Percentiles rank a stretch among this genome's conserved stretches.
These are phyloP conservation scores for Alternaria tenuissima DNA, from an alignment of 2,329 filamentous ascomycete genomes.

Conservation along the genomic window DNA sequence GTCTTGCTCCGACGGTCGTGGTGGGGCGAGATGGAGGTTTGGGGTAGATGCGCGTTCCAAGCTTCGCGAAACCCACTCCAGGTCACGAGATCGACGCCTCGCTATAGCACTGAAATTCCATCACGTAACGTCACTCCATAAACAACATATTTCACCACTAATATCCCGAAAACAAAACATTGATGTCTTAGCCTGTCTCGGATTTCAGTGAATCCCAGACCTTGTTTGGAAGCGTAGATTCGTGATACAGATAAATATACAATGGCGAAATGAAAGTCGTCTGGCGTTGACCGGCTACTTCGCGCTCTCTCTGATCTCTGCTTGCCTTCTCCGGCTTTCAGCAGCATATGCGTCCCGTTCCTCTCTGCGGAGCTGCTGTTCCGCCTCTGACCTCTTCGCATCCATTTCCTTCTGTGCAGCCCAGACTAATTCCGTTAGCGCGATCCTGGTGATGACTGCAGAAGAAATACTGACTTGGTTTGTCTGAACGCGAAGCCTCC, in stretches of 20 bases:
- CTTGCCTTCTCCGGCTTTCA: constrained; percentile 43
- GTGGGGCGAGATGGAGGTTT: constrained; percentile 24
- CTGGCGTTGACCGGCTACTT: constrained; percentile 21
- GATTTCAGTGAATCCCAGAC: background rate
- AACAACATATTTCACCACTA: background rate
- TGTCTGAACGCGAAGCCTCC: constrained; percentile 88
- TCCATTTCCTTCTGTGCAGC: constrained; percentile 46
- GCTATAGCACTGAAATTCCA: background rate
- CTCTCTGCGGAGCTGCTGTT: constrained; percentile 38
- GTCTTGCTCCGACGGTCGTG: constrained; percentile 25
- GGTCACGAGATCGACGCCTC: constrained; percentile 32
- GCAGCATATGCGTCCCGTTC: constrained; percentile 43
- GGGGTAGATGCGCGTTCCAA: constrained; percentile 27
- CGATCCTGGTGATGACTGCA: background rate
- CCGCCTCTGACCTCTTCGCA: constrained; percentile 36
- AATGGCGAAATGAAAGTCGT: constrained; percentile 14
- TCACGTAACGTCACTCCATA: background rate
- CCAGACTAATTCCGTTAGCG: constrained; percentile 44
- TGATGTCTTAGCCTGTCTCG: background rate
- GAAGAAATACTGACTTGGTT: constrained; percentile 72
- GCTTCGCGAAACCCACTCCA: constrained; percentile 26
- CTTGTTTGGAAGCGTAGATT: constrained; percentile 24
- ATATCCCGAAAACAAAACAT: background rate
- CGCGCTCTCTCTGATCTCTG: constrained; percentile 46
- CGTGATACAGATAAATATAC: constrained; percentile 28